Base-by-base conservation (phyloP, 352 stramenopile genomes). In the Pythium rishiriense region DNA sequence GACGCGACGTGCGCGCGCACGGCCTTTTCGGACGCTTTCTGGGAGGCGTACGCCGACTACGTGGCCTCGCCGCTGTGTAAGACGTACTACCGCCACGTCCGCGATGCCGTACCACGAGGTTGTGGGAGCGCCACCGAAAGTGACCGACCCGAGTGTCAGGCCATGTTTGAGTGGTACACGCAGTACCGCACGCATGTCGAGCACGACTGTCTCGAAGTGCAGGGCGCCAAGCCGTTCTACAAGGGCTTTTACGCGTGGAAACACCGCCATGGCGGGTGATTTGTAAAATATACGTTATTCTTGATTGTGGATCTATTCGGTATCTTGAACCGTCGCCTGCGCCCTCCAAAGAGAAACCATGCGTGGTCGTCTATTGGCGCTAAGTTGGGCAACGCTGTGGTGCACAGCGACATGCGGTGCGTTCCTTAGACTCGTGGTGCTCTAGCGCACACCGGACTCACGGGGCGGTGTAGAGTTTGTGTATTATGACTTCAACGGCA, bases 401-500 rank as follows among this genome's bases (percentile, higher is more conserved):
- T 0, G 19, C 17, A 5, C 4, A 25, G 26, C 14, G 3, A 31
- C 26, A 37, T 22, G 47, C 47, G 47, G 47, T 53, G 26, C 11
- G 25, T 53, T 43, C 9, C 14, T 43, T 4, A 17, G 33, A 10
- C 9, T 1, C 7, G 33, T 9, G 10, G 33, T 15, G 1, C 3
- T 12, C 10, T 14, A 39, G 33, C 33, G 33, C 33, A 14, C 3
- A 39, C 33, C 17, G 33, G 37, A 43, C 14, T 43, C 11, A 9
- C 37, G 37, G n/a, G n/a, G n/a, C 6, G 14, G 19, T 2, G 24
- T 42, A 58, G 85, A 91, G 53, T 97, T 97, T 65, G 78, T 92
- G 12, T 97, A 93, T 64, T 85, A 90, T 46, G 79, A 96, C 67
- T 97, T 97, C 41, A 96, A 94, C 51, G 75, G 72, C 33, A 97